Conservation (phyloP, 805 yeast genomes). For the Pichia pseudocactophila region DNA sequence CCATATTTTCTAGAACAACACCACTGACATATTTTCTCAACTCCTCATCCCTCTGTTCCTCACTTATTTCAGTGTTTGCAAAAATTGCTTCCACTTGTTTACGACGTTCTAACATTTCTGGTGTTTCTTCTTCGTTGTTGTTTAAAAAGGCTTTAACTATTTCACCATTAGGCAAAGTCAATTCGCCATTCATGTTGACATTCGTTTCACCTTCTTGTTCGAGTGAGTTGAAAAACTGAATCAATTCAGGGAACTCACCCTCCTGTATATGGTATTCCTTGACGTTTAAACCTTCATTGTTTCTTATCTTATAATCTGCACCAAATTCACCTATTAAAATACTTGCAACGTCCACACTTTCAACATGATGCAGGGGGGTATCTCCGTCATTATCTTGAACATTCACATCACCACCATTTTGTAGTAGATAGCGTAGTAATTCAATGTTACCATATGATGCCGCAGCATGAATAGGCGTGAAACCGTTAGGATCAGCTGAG, state of each 20-base stretch:
- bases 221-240: slow-evolving; percentile 39
- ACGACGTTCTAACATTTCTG: slow-evolving; percentile 48
- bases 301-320: slow-evolving; percentile 57
- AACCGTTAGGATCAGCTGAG: slow-evolving; percentile 84
- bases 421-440: slow-evolving; percentile 47
- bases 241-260: slow-evolving; percentile 74
- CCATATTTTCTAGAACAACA: slow-evolving; percentile 44
- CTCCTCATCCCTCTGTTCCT: slow-evolving; percentile 77
- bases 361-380: slow-evolving; percentile 89
- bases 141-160: slow-evolving; percentile 49
- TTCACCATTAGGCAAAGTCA: slow-evolving; percentile 30
- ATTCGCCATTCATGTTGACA: slow-evolving; percentile 1
- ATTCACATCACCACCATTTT: slow-evolving; percentile 70
- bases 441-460: slow-evolving; percentile 83
- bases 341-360: slow-evolving; percentile 57
- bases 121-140: slow-evolving; percentile 27
- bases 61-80: slow-evolving; percentile 27
- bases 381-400: slow-evolving; percentile 86
- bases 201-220: slow-evolving; percentile 6
- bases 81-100: slow-evolving; percentile 60
- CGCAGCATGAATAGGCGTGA: slow-evolving; percentile 96
- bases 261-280: slow-evolving; percentile 73
- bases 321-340: slow-evolving; percentile 54
- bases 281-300: slow-evolving; percentile 69
- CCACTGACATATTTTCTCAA: slow-evolving; percentile 58